A percentile compares a stretch with the other conserved stretches of the same genome.
phyloP scores from a whole-genome alignment of 2,329 filamentous ascomycete genomes.

The Cadophora gregata region DNA sequence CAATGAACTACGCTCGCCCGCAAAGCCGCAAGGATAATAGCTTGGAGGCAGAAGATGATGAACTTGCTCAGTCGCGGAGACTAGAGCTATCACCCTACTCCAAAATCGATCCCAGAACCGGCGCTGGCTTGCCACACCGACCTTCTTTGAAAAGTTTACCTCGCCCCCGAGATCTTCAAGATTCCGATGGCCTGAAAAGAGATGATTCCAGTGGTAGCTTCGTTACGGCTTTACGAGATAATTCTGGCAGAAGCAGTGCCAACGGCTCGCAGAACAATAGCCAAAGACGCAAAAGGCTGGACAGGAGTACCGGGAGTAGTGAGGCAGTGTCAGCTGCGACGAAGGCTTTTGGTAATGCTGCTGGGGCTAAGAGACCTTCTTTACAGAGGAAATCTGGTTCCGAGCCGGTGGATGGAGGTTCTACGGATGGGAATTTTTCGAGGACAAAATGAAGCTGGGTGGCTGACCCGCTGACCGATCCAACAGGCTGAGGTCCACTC shows the following conservation, averaged over 20 bases:
- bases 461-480: neutral
- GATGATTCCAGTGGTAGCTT: slow-evolving; percentile 37
- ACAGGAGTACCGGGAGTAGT: slow-evolving; percentile 23
- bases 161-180: slow-evolving; percentile 16
- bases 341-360: slow-evolving; percentile 22
- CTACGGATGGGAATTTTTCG: neutral
- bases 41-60: neutral
- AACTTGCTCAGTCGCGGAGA: neutral
- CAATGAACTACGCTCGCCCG: neutral
- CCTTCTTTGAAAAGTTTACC: neutral
- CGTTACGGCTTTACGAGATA: slow-evolving; percentile 38
- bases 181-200: slow-evolving; percentile 23
- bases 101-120: neutral
- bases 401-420: neutral
- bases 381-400: neutral
- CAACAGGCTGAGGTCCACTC: neutral
- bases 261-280: slow-evolving; percentile 20
- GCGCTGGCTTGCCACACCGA: neutral
- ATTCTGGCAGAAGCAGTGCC: slow-evolving; percentile 33
- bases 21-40: slow-evolving; percentile 4
- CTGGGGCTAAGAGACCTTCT: slow-evolving; percentile 12
- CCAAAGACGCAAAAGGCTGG: slow-evolving; percentile 11
- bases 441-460: neutral
- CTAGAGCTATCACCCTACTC: neutral
- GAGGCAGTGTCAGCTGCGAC: slow-evolving; percentile 33